Evolutionary conservation across 2,329 filamentous ascomycete species (phyloP), one percentile per base, ranked within the genome.

Genomic region (Geosmithia flava): DNA sequence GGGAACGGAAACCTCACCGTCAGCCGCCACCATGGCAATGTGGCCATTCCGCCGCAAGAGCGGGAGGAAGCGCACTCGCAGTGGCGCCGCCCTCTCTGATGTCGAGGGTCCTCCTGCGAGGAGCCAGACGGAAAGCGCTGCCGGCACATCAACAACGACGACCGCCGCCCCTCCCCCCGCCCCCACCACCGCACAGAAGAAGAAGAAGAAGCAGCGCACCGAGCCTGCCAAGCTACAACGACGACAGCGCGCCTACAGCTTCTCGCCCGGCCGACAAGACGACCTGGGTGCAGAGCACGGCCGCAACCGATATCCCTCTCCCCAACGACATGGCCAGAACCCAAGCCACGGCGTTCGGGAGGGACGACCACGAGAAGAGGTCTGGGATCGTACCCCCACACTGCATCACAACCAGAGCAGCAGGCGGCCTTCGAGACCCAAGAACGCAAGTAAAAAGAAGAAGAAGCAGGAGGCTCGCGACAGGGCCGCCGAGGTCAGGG

Each of bases 401-500:
- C 62, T 82, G 27, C 73, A 80, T 66, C 74, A 71, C 55, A 86
- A 83, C 61, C 76, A 78, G 55, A 72, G 73, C 49, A 72, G 75
- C 53, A 77, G 81, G 46, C 69, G 70, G 20, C 66, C 83, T 27
- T 66, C 78, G 47, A 78, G 81, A 50, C 81, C 83, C 52, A 87
- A 81, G 59, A 85, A 85, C 41, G 89, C 80, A 69, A 94, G 42
- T 13, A 37, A 37, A 11, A 42, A 87, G 66, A 79, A 83, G 56
- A 81, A 83, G 57, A 82, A 83, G 23, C 23, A 27, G 55, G 75
- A 84, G 53, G 86, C 94, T 53, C 78, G 80, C 59, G 75, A 84
- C 50, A 78, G 91, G 49, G 90, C 95, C 65, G 87, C 87, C 52
- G 88, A 95, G 65, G 89, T 96, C 59, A 86, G 83, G 60, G 81